Base-by-base conservation (phyloP, 2,329 filamentous ascomycete species). In the Leptographium radiaticola region DNA sequence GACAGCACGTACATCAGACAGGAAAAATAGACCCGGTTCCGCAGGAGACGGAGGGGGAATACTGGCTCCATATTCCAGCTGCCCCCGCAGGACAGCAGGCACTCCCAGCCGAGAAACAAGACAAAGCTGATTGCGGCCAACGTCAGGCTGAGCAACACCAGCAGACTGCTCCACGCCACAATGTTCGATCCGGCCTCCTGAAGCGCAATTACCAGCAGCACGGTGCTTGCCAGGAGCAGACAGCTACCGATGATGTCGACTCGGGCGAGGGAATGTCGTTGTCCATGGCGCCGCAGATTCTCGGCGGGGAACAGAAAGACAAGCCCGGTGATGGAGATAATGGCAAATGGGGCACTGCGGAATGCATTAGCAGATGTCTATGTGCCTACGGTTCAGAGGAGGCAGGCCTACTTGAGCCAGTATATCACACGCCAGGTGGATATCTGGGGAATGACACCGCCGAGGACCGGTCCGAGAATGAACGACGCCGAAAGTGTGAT, bases 341-440 rank as follows among this genome's bases (percentile, higher is more conserved):
- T 18, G 13, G 50, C n/a, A 50, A 56, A 45, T 0, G 54, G 44
- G 10, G 51, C 54, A 47, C 58, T 59, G 43, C 12, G 43, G 25
- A 25, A 45, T n/a, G 20, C 20, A 15, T 47, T 13, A 47, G 31
- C 25, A 46, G 10, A 46, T 31, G 20, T 2, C 25, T 7, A 13
- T 16, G 16, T 16, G 15, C 39, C 7, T 15, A 13, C 33, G n/a
- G 12, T 10, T 16, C 39, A 2, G 39, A 18, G 25, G 7, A 48
- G 45, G 15, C 1, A 8, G 2, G 59, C 72, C 47, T 65, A 81
- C 77, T 83, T 83, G 63, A 82, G 75, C 63, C 77, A 76, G 63
- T 83, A 83, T 42, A 83, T 70, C 69, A 77, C 80, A 51, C 75
- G 70, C 80, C 80, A 83, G 45, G 69, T 71, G 18, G 72, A 71